Evolutionary conservation across 208 protist species (phyloP).

Genomic region (Wallacemonas sp.): DNA sequence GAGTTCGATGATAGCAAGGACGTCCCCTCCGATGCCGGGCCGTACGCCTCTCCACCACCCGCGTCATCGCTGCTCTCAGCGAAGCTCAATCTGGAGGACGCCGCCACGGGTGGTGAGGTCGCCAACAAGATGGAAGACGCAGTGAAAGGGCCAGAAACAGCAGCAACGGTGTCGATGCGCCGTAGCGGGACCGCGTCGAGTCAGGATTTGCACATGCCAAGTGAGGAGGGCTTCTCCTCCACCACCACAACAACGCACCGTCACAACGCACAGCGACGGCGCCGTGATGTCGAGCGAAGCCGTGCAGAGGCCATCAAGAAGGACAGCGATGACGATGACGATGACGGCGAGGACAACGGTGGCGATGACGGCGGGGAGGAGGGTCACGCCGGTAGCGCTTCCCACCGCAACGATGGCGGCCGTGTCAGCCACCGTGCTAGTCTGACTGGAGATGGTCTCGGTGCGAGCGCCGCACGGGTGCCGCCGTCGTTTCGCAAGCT

Average conservation of each 20-base stretch:
- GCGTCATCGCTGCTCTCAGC: neutral
- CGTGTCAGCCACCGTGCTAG: too few relatives aligned
- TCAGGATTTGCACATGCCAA: too few relatives aligned
- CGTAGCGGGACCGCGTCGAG: too few relatives aligned
- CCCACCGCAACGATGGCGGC: too few relatives aligned
- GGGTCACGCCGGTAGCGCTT: neutral
- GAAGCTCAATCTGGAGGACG: neutral
- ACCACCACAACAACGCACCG: neutral
- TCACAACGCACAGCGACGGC: neutral
- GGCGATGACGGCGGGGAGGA: neutral
- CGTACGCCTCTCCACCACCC: neutral
- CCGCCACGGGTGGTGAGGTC: neutral
- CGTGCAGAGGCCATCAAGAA: neutral
- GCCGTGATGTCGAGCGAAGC: constrained; percentile 5
- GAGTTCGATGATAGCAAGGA: constrained; percentile 24
- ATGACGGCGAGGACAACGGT: constrained; percentile 14
- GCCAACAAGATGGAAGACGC: constrained; percentile 2
- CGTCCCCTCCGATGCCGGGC: constrained; percentile 3
- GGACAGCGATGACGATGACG: constrained; percentile 6
- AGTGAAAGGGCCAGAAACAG: neutral
- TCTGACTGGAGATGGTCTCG: neutral
- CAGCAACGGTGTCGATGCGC: too few relatives aligned
- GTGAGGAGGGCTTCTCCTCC: neutral
- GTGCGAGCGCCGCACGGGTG: neutral
- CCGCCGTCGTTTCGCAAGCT: neutral